These are phyloP conservation scores for Bruguiera parviflora DNA, from an alignment of 345 rosid species.

Conservation along the genomic window DNA sequence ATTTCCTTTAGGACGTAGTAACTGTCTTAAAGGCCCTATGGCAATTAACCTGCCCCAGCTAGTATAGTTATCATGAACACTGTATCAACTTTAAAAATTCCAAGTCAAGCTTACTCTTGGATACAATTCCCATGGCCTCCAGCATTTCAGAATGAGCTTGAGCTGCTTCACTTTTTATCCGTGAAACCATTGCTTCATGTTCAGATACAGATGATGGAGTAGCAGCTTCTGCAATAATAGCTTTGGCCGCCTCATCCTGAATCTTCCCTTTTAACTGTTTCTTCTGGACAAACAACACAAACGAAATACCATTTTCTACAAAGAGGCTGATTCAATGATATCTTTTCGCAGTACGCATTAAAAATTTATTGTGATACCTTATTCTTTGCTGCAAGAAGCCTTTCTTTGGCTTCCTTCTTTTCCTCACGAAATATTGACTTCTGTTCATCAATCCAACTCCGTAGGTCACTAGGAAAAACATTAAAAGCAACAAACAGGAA, in stretches of 20 bases:
- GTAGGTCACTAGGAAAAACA: constrained; percentile 35
- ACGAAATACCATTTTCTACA: not conserved
- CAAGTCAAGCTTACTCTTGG: constrained; percentile 39
- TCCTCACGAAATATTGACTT: constrained; percentile 35
- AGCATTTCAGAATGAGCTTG: constrained; percentile 48
- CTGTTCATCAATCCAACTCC: constrained; percentile 60
- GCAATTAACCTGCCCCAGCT: not conserved
- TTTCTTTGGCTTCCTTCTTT: constrained; percentile 52
- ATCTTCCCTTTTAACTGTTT: constrained; percentile 51
- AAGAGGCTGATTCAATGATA: not conserved
- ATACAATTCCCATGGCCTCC: constrained; percentile 32
- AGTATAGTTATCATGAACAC: not conserved
- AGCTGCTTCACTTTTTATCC: constrained; percentile 47
- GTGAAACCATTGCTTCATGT: constrained; percentile 41
- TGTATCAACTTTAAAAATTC: not conserved
- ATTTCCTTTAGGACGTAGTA: no score
- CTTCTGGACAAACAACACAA: constrained; percentile 41
- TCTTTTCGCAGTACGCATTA: not conserved
- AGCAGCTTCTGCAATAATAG: constrained; percentile 41
- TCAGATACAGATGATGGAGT: constrained; percentile 45
- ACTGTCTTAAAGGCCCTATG: not conserved
- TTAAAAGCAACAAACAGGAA: not conserved
- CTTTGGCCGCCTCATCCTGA: constrained; percentile 57
- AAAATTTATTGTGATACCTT: constrained; percentile 42
- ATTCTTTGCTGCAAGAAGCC: constrained; percentile 46